Evolutionary conservation across 441 rosid species (phyloP).

Genomic region (Sinapis alba): DNA sequence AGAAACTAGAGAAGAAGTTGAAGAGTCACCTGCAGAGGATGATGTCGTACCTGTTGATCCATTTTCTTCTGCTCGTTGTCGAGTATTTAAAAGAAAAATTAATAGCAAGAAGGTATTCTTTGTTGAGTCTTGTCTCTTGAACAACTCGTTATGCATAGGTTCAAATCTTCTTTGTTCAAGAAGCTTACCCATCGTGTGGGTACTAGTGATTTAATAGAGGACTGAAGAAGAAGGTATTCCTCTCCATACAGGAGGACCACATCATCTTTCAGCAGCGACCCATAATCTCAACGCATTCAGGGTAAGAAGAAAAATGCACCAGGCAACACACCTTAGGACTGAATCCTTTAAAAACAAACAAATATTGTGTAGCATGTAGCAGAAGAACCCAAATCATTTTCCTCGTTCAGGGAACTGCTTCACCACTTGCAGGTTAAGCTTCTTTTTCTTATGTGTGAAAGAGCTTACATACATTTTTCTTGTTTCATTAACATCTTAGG

Average conservation of each 20-base stretch:
- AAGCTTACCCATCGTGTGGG: conserved; percentile 1
- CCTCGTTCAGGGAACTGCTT: conserved; percentile 92
- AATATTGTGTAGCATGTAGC: conserved; percentile 52
- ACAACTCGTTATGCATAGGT: no score
- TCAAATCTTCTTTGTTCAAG: no score
- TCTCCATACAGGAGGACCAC: conserved; percentile 70
- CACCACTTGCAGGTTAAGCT: conserved; percentile 81
- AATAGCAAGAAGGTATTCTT: conserved; percentile 78
- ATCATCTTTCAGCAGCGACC: conserved; percentile 61
- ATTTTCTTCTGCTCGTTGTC: conserved; percentile 86
- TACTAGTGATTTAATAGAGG: conserved; percentile 52
- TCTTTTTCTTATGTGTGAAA: conserved; percentile 4
- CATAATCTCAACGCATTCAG: conserved; percentile 66
- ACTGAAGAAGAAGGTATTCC: conserved; percentile 71
- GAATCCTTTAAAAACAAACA: no score
- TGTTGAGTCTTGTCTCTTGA: no score
- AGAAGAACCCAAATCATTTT: conserved; percentile 75
- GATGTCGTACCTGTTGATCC: conserved; percentile 53
- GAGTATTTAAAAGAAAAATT: conserved; percentile 63
- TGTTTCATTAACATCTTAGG: neutral
- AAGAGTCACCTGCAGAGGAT: conserved; percentile 60
- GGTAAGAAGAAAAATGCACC: conserved; percentile 50
- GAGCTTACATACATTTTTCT: neutral
- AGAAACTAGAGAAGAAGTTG: conserved; percentile 50
- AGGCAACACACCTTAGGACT: no score